Base-by-base conservation (phyloP, 2,329 filamentous ascomycete species). In the Saccharata proteae region DNA sequence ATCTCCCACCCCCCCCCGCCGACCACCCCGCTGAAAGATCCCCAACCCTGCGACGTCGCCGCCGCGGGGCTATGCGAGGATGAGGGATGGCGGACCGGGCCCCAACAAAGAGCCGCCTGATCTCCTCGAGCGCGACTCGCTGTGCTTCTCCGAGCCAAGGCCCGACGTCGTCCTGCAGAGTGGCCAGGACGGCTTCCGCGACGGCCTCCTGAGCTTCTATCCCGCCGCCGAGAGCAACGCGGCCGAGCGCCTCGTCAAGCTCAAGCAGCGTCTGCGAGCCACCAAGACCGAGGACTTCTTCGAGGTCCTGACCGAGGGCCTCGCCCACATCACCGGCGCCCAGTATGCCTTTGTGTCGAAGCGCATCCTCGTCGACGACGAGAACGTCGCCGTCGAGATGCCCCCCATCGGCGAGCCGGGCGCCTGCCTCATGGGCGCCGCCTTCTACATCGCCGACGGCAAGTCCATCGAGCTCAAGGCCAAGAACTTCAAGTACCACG, bases 321-420 rank as follows among this genome's bases (percentile, higher is more conserved):
- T 81, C 44, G 70, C 76, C 26, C 60, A 62, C 27, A 69, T 81
- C 20, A 62, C 69, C 36, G 68, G 70, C 37, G 67, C 76, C 6
- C 77, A 82, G 48, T 78, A 75, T 55, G 69, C 66, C 15, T 81
- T 81, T 44, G 71, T 80, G 23, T 71, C 74, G 26, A 78, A 78
- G 48, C 57, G 73, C 26, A 70, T 76, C 25, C 54, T 74, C 33
- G 63, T 67, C 16, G 67, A 74, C 43, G 73, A 78, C 37, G 60
- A 70, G 37, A 55, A 70, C 37, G 54, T 63, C 10, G 65, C 69
- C 6, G 63, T 76, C 15, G 71, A 75, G 43, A 70, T 75, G 60
- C 68, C 69, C 16, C 67, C 68, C 14, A 57, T 74, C 26, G 72
- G 71, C 14, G 71, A 74, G 45, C 64, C 65, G 22, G 72, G 71